Percentiles rank a stretch among this genome's conserved stretches.
Evolutionary conservation across 257 asterid species (phyloP).

Genomic region (Nicotiana undulata): DNA sequence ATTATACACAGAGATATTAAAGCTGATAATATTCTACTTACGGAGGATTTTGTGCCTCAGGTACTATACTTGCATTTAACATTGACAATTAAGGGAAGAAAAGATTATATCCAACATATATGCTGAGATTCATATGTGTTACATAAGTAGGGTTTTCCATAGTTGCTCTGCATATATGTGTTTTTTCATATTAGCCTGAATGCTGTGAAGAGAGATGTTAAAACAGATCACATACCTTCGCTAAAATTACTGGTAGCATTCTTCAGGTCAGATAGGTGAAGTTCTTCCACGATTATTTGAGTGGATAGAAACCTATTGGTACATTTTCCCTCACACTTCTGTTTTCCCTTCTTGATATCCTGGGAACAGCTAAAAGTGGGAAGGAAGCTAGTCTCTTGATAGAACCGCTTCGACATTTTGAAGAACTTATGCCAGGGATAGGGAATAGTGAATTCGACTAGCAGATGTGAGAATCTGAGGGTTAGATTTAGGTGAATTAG

Average conservation of each 20-base stretch:
- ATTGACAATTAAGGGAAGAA: too few relatives aligned
- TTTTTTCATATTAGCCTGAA: background rate
- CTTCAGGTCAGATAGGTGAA: conserved; percentile 32
- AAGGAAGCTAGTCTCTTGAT: conserved; percentile 27
- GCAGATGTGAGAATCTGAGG: background rate
- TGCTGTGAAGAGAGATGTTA: background rate
- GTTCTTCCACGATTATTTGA: conserved; percentile 35
- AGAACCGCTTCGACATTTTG: conserved; percentile 32
- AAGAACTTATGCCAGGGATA: conserved; percentile 23
- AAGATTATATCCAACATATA: too few relatives aligned
- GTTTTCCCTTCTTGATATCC: conserved; percentile 23
- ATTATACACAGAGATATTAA: conserved; percentile 67
- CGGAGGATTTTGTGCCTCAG: conserved; percentile 62
- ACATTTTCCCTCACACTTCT: conserved; percentile 15
- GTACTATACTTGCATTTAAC: conserved; percentile 15
- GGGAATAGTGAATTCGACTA: background rate
- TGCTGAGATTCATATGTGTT: too few relatives aligned
- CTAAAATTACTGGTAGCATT: conserved; percentile 46
- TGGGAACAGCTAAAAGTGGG: conserved; percentile 25
- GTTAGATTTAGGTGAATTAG: background rate
- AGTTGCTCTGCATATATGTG: too few relatives aligned
- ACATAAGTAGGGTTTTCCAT: too few relatives aligned
- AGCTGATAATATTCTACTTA: conserved; percentile 56
- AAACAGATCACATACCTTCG: conserved; percentile 26
- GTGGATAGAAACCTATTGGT: conserved; percentile 8